A percentile compares a stretch with the other conserved stretches of the same genome.
Evolutionary conservation across 2,329 filamentous ascomycete genomes (phyloP).

Genomic region (Cadophora sp.): DNA sequence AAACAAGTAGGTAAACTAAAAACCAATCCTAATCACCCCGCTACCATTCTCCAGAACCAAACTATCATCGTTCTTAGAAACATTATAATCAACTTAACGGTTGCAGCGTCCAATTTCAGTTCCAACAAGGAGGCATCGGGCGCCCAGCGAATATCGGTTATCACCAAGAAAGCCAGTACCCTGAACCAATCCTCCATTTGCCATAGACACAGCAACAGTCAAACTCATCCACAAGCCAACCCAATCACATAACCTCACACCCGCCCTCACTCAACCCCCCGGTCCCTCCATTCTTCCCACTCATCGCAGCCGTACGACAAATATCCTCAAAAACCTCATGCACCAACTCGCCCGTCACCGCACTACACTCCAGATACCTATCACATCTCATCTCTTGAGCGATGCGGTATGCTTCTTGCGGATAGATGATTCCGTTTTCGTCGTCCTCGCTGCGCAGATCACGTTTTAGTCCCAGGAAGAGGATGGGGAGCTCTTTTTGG

Average conservation of each 20-base stretch:
- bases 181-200: neutral
- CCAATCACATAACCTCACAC: constrained; percentile 57
- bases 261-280: constrained; percentile 61
- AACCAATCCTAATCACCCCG: no score
- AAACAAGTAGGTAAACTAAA: no score
- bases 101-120: no score
- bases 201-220: neutral
- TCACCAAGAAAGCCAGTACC: no score
- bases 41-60: no score
- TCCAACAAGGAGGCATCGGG: no score
- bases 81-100: no score
- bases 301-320: constrained; percentile 60
- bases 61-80: no score
- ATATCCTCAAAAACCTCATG: constrained; percentile 66
- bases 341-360: constrained; percentile 64
- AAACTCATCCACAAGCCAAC: neutral
- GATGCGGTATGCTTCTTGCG: constrained; percentile 63
- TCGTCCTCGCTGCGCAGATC: constrained; percentile 63
- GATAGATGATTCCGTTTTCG: constrained; percentile 66
- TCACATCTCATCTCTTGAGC: constrained; percentile 66
- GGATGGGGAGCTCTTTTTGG: constrained; percentile 57
- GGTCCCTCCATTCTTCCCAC: constrained; percentile 48
- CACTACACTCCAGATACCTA: constrained; percentile 69
- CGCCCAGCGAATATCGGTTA: no score
- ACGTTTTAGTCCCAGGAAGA: constrained; percentile 66